Evolutionary conservation across 2,329 filamentous ascomycete species (phyloP).

Genomic region (Phaeosphaeriaceae sp.): DNA sequence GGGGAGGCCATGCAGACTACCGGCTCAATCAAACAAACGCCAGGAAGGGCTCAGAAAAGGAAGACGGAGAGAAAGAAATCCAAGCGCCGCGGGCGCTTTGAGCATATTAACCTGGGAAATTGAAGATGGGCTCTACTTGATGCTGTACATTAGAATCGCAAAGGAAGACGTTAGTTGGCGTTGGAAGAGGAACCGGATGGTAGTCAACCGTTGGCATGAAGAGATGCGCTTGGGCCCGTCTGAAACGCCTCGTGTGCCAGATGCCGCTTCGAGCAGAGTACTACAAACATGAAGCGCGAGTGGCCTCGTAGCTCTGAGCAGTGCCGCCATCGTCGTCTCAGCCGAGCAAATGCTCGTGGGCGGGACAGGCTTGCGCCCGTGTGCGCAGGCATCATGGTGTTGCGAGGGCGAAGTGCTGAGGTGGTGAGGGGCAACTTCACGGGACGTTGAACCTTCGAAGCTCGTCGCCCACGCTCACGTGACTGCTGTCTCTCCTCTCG

Average conservation of each 20-base stretch:
- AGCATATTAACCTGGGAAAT: conserved; percentile 45
- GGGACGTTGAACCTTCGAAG: background rate
- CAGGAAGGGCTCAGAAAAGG: conserved; percentile 35
- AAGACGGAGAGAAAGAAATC: conserved; percentile 36
- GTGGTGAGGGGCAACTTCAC: background rate
- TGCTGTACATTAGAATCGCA: conserved; percentile 31
- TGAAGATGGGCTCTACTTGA: conserved; percentile 31
- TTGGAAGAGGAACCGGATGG: conserved; percentile 37
- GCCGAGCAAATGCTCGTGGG: conserved; percentile 22
- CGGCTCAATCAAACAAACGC: conserved; percentile 41
- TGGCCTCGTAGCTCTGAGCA: conserved; percentile 38
- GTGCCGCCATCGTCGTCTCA: conserved; percentile 41
- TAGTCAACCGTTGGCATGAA: conserved; percentile 45
- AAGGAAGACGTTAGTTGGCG: conserved; percentile 29
- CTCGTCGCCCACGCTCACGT: conserved; percentile 3
- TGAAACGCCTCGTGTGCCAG: conserved; percentile 47
- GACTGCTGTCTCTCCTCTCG: background rate
- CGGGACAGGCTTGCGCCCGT: conserved; percentile 15
- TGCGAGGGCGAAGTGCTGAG: conserved; percentile 7
- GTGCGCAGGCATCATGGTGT: conserved; percentile 10
- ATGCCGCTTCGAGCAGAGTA: conserved; percentile 43
- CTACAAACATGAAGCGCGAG: conserved; percentile 45
- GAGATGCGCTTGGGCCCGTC: conserved; percentile 37
- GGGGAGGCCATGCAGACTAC: conserved; percentile 49
- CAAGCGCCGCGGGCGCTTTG: conserved; percentile 43